Base-by-base conservation (phyloP, 148 eudicot species). In the Rhododendron ferrugineum region DNA sequence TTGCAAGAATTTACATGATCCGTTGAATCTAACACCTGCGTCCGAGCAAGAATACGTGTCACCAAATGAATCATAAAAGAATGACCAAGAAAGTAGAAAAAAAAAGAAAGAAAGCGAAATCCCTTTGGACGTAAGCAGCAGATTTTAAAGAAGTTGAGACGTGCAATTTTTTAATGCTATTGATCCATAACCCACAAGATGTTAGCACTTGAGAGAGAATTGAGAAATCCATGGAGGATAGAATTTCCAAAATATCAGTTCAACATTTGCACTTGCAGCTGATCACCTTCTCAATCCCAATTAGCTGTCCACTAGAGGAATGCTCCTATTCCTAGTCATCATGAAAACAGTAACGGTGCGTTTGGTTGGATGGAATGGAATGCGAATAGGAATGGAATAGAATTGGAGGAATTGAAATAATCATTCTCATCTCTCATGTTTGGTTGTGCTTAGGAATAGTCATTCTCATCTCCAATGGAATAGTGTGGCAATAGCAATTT, bases 1-100 rank as follows among this genome's bases (percentile, higher is more conserved):
- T 97, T 97, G 94, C 99, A 97, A 77, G 98, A 95, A 86, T 97
- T 97, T 83, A 97, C 92, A 91, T 97, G 99, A 90, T 97, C 99
- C 15, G 98, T 95, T 68, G 99, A 97, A 86, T 97, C 99, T 83
- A 97, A 90, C 6, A 95, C 98, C 98, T 97, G 90, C 50, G 66
- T 30, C 50, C 85, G 58, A 80, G n/a, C 82, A n/a, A 30, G 37
- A 75, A 84, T 11, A 68, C 42, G 18, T 82, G 79, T 46, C 16
- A 22, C 18, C 44, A 2, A 81, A 23, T 30, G 66, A 40, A 52
- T 37, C 5, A 52, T 14, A 81, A 85, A 23, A 56, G 22, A 30
- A 28, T 28, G 14, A 73, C 5, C 26, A 11, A 73, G 30, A 30
- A 36, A 72, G 62, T 81, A 46, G 37, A 64, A 3, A 52, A 42